These are phyloP conservation scores for Picochlorum costavermella DNA, from an alignment of 139 green algal genomes.

Conservation along the genomic window DNA sequence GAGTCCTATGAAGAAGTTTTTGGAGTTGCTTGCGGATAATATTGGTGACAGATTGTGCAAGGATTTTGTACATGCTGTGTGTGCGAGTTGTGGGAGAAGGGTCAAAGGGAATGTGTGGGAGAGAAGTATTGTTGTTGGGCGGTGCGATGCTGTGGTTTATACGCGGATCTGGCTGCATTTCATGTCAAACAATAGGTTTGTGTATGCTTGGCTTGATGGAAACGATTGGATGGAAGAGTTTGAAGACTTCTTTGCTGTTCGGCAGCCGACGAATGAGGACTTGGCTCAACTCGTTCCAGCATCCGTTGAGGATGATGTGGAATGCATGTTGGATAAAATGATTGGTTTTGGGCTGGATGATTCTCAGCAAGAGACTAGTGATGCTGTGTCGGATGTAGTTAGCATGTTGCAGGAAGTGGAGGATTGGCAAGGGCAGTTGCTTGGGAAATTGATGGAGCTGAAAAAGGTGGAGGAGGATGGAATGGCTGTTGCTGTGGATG, in stretches of 20 bases:
- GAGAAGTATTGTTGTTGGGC: neutral
- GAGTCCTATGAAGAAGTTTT: constrained; percentile 1
- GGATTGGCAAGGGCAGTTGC: constrained; percentile 2
- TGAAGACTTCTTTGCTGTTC: constrained; percentile 28
- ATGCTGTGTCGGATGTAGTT: neutral
- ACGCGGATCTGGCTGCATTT: constrained; percentile 19
- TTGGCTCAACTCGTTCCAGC: constrained; percentile 4
- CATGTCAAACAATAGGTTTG: constrained; percentile 4
- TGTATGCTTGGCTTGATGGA: constrained; percentile 17
- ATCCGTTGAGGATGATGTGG: neutral
- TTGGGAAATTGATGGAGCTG: neutral
- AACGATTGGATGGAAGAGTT: constrained; percentile 21
- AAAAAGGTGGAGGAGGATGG: neutral
- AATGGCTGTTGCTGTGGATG: too few relatives aligned
- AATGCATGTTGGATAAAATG: neutral
- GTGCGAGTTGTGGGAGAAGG: neutral
- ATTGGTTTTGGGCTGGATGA: neutral
- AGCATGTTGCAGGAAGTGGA: neutral
- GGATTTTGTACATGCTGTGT: constrained; percentile 4
- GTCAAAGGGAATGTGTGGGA: constrained; percentile 1
- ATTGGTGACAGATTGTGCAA: constrained; percentile 21
- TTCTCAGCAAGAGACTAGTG: neutral
- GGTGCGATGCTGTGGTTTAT: neutral
- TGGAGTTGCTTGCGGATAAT: constrained; percentile 21
- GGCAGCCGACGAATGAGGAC: constrained; percentile 19